Evolutionary conservation across 805 yeast species (phyloP), one percentile per base, ranked within the genome.

Genomic region (Schwanniomyces yamadae): DNA sequence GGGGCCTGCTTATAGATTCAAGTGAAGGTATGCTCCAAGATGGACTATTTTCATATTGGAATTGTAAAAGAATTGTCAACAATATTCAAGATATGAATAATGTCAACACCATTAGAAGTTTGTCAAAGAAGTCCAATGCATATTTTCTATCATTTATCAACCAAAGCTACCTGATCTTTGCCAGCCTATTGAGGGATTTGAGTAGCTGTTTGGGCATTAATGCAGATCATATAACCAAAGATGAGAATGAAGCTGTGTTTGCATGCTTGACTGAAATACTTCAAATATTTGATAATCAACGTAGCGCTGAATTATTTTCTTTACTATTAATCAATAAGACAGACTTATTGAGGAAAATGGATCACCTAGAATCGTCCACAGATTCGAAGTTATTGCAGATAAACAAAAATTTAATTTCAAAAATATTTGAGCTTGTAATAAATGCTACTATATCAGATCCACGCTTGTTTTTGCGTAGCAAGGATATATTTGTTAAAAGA

Each of bases 341-440:
- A 16, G 12, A 9, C 8, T 19, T 28, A 10, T 19, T 19, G 5
- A 11, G 18, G 7, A 36, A 20, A 8, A 16, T 36, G 15, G 30
- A 29, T 5, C 6, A 15, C 9, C 12, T 33, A 10, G 23, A 21
- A 21, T 10, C 7, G 7, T 21, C 23, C 10, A 21, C 23, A 21
- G 19, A 19, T 28, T 13, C 18, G 6, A 20, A 13, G 4, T 2
- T 27, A 4, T 13, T 31, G 13, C 23, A 17, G 4, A 14, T 31
- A 12, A 39, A 34, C 21, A 25, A 19, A 13, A 30, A 35, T 10
- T 34, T 39, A 14, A 32, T 37, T 19, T 8, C 21, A 3, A 34
- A 25, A 9, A 9, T 41, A 3, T 15, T 37, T 14, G 34, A 28
- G 4, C 22, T 14, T 5, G 17, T 32, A 7, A 14, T 32, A 29